phyloP scores from a whole-genome alignment of 495 filamentous ascomycete genomes.

The Hypoxylon trugodes region DNA sequence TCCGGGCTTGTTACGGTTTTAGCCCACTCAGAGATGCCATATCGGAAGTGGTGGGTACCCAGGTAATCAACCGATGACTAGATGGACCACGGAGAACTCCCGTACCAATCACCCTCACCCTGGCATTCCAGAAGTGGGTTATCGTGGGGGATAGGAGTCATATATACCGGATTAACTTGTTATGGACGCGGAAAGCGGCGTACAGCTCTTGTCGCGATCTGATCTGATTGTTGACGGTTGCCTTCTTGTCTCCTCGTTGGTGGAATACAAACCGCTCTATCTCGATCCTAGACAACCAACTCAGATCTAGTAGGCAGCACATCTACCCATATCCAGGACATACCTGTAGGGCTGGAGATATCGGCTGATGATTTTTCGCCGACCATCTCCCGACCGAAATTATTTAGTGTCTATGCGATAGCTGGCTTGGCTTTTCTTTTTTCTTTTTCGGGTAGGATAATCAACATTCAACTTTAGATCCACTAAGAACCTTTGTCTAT shows the following conservation, averaged over 20 bases:
- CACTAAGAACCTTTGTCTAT: too few species aligned
- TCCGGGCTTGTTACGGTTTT: slow-evolving; percentile 15
- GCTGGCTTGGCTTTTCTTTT: too few species aligned
- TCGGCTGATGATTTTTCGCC: not conserved
- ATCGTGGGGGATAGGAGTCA: slow-evolving; percentile 35
- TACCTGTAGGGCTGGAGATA: not conserved
- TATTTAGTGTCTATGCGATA: slow-evolving; percentile 3
- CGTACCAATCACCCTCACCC: slow-evolving; percentile 34
- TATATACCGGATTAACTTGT: slow-evolving; percentile 6
- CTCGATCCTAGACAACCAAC: not conserved
- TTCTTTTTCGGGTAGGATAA: too few species aligned
- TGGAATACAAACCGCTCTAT: slow-evolving; percentile 2
- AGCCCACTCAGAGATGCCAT: slow-evolving; percentile 18
- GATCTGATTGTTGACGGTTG: not conserved
- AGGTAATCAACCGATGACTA: slow-evolving; percentile 18
- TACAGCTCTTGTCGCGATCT: slow-evolving; percentile 26
- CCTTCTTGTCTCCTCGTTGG: not conserved
- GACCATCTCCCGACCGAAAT: not conserved
- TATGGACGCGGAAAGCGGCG: slow-evolving; percentile 8
- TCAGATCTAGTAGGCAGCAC: not conserved
- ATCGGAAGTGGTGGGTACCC: slow-evolving; percentile 15
- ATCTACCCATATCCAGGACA: not conserved
- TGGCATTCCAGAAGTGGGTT: slow-evolving; percentile 26
- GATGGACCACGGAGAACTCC: slow-evolving; percentile 18
- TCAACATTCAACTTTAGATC: too few species aligned